Conservation (phyloP, 768 basidiomycete genomes). For the Boletus subcaerulescens region DNA sequence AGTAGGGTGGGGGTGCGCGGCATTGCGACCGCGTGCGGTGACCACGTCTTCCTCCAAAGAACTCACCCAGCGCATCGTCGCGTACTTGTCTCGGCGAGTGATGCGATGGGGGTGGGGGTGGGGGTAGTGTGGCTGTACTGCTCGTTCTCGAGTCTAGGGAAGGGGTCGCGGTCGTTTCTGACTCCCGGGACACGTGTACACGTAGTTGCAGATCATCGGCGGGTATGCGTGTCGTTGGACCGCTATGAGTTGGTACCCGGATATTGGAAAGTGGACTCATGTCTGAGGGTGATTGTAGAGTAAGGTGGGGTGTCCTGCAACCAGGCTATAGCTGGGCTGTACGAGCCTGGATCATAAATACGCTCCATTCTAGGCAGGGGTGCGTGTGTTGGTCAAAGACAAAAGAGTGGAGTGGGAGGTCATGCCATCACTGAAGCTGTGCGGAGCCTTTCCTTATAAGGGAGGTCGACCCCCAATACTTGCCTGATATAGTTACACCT, state of each 20-base stretch:
- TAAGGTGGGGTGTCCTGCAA: constrained; percentile 11
- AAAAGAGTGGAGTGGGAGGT: constrained; percentile 18
- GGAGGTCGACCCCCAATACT: constrained; percentile 1
- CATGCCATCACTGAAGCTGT: background rate
- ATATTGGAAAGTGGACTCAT: constrained; percentile 19
- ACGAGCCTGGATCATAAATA: constrained; percentile 22
- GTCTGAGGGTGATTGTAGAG: background rate
- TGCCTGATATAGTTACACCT: constrained; percentile 3
- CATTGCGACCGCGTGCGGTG: constrained; percentile 24
- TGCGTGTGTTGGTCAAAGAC: constrained; percentile 30
- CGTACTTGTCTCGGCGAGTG: constrained; percentile 25
- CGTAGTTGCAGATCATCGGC: constrained; percentile 21
- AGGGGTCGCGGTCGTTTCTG: constrained; percentile 17
- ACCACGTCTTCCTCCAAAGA: constrained; percentile 27
- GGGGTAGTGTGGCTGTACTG: constrained; percentile 20
- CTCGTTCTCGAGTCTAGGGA: constrained; percentile 12
- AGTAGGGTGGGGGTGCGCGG: constrained; percentile 42
- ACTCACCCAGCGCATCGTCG: constrained; percentile 31
- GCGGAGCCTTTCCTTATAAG: background rate
- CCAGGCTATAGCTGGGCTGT: background rate
- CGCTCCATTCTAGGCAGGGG: constrained; percentile 9
- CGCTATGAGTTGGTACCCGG: constrained; percentile 3
- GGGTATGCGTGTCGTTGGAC: constrained; percentile 5
- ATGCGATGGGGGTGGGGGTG: constrained; percentile 17
- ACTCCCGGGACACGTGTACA: constrained; percentile 23